Percentiles rank a stretch among this genome's conserved stretches.
Evolutionary conservation across 257 asterid species (phyloP).

Genomic region (Solanum phureja): DNA sequence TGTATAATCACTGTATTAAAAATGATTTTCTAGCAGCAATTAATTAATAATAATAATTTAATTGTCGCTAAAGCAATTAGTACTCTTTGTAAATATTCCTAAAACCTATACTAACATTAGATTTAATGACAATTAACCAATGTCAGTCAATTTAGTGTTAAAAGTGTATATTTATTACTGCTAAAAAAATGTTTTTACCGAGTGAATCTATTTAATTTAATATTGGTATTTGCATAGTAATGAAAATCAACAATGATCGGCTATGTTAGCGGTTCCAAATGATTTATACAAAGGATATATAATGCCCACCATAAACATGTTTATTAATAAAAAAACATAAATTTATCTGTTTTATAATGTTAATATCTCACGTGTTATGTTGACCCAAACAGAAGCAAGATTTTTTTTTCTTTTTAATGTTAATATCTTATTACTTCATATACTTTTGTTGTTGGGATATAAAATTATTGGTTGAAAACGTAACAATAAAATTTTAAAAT

Average conservation of each 20-base stretch:
- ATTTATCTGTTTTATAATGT: neutral
- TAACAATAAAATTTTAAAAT: neutral
- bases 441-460: neutral
- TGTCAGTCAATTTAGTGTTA: too few species aligned
- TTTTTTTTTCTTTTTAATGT: neutral
- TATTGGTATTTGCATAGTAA: too few species aligned
- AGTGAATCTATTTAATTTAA: too few species aligned
- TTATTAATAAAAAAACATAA: neutral
- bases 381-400: neutral
- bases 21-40: too few species aligned
- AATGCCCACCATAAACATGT: neutral
- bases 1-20: too few species aligned
- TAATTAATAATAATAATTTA: too few species aligned
- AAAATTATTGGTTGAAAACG: neutral
- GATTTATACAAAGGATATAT: neutral
- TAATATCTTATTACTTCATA: neutral
- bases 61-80: too few species aligned
- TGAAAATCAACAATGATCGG: neutral
- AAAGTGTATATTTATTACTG: too few species aligned
- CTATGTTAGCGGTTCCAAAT: neutral
- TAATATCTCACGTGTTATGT: neutral
- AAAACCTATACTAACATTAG: too few species aligned
- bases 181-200: too few species aligned
- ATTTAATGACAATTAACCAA: too few species aligned
- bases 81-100: too few species aligned